A percentile compares a stretch with the other conserved stretches of the same genome.
phyloP scores from a whole-genome alignment of 148 eudicot genomes.

The Diospyros kaki region DNA sequence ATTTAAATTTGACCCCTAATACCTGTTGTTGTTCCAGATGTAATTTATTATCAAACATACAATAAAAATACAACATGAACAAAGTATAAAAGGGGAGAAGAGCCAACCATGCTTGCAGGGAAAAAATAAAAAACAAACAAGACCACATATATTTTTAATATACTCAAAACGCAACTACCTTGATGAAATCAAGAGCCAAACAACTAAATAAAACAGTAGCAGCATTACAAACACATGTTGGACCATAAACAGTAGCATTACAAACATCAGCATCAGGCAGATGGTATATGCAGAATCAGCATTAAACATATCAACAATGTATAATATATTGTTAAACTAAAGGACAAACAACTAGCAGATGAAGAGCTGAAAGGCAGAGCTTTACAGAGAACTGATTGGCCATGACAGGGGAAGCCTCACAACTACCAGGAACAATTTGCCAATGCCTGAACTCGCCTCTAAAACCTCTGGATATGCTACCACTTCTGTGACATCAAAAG shows the following conservation, averaged over 20 bases:
- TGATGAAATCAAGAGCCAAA: background rate
- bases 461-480: constrained; percentile 98
- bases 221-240: background rate
- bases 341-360: constrained; percentile 7
- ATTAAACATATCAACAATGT: background rate
- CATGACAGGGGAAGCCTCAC: constrained; percentile 95
- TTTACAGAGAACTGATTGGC: constrained; percentile 98
- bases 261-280: too few species aligned
- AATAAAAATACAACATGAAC: background rate
- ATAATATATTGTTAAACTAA: background rate
- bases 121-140: background rate
- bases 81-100: constrained; percentile 3
- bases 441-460: constrained; percentile 96
- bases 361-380: constrained; percentile 27
- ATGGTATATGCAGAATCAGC: too few species aligned
- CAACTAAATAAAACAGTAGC: background rate
- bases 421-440: constrained; percentile 90
- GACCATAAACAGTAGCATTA: background rate
- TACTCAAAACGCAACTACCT: background rate
- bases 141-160: background rate
- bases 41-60: background rate
- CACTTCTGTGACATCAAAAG: constrained; percentile 57
- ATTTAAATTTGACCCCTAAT: background rate
- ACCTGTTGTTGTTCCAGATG: background rate
- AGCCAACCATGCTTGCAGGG: background rate